Evolutionary conservation across 352 stramenopile species (phyloP).

Genomic region (Phytophthora citricola): DNA sequence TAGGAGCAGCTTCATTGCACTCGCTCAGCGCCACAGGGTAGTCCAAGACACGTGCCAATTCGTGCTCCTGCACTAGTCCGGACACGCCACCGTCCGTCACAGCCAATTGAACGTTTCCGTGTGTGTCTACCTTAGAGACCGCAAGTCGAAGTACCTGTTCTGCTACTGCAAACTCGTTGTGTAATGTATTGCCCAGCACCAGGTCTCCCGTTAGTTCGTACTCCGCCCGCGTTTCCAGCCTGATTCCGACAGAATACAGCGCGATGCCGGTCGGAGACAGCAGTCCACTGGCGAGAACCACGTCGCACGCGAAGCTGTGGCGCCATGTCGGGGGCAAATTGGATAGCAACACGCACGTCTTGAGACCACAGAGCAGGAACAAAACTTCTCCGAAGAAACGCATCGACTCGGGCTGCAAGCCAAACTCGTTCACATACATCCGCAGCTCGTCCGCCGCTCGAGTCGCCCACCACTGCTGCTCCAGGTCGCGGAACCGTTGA

Average conservation of each 20-base stretch:
- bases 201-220: slow-evolving; percentile 55
- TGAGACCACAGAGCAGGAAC: slow-evolving; percentile 67
- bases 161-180: slow-evolving; percentile 34
- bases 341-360: slow-evolving; percentile 71
- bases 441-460: slow-evolving; percentile 34
- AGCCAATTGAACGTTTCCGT: slow-evolving; percentile 1
- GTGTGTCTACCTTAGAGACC: not conserved
- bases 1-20: slow-evolving; percentile 44
- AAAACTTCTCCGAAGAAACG: slow-evolving; percentile 79
- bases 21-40: slow-evolving; percentile 75
- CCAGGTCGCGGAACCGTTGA: slow-evolving; percentile 35
- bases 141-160: slow-evolving; percentile 28
- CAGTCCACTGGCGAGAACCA: slow-evolving; percentile 49
- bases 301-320: slow-evolving; percentile 45
- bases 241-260: slow-evolving; percentile 34
- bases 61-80: slow-evolving; percentile 35
- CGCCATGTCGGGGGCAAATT: slow-evolving; percentile 63
- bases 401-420: slow-evolving; percentile 59
- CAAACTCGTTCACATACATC: slow-evolving; percentile 28
- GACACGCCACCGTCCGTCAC: not conserved
- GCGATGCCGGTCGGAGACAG: slow-evolving; percentile 16
- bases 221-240: slow-evolving; percentile 53
- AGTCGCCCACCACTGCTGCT: slow-evolving; percentile 43
- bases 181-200: slow-evolving; percentile 50
- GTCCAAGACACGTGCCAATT: slow-evolving; percentile 56